Evolutionary conservation across 371 early-diverging fungal species (phyloP).

Genomic region (Haplosporangium sp.): DNA sequence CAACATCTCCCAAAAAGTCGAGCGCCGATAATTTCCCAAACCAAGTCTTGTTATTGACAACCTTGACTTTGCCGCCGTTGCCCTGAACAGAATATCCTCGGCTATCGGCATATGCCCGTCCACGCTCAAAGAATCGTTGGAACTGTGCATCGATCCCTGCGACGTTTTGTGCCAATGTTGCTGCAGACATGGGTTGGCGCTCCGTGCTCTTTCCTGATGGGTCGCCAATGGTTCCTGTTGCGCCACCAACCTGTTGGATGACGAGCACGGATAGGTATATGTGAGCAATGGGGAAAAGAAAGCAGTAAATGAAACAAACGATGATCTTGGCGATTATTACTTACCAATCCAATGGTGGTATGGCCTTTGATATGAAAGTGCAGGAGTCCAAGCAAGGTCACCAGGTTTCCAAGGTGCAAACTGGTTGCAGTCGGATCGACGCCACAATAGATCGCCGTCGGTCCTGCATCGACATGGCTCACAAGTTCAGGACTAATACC

Average conservation of each 20-base stretch:
- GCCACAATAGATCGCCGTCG: constrained; percentile 85
- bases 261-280: neutral
- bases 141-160: constrained; percentile 78
- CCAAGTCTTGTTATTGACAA: constrained; percentile 90
- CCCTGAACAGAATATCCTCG: constrained; percentile 54
- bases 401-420: constrained; percentile 91
- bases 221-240: constrained; percentile 95
- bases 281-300: neutral
- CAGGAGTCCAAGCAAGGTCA: constrained; percentile 84
- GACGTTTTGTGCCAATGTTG: constrained; percentile 72
- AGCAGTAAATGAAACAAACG: neutral
- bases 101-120: constrained; percentile 66
- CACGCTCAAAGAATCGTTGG: constrained; percentile 75
- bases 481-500: constrained; percentile 61
- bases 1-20: constrained; percentile 83
- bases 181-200: constrained; percentile 71
- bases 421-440: constrained; percentile 96
- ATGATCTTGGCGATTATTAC: neutral
- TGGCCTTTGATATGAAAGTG: constrained; percentile 91
- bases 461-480: constrained; percentile 56
- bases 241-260: constrained; percentile 83
- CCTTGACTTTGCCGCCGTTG: constrained; percentile 55
- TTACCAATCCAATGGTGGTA: constrained; percentile 83
- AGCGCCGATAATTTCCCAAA: constrained; percentile 80
- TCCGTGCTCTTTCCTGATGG: constrained; percentile 90